These are phyloP conservation scores for Flaveria ramosissima DNA, from an alignment of 129 eudicot genomes.

Conservation along the genomic window DNA sequence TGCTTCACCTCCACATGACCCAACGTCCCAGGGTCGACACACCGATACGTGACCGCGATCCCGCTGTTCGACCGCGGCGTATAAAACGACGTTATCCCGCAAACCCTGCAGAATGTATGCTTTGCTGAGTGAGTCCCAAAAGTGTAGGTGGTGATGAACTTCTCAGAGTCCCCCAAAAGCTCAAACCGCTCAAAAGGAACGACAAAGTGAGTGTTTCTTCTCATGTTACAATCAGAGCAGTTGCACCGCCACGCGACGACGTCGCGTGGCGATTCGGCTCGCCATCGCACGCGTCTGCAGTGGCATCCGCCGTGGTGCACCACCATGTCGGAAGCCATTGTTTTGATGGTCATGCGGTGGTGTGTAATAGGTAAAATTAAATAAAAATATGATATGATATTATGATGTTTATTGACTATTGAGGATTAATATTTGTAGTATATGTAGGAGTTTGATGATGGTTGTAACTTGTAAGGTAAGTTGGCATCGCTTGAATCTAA, in stretches of 20 bases:
- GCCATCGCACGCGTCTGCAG: constrained; percentile 69
- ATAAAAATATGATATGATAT: too few relatives aligned
- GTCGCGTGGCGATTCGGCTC: constrained; percentile 47
- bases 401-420: neutral
- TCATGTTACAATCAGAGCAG: constrained; percentile 72
- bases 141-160: constrained; percentile 70
- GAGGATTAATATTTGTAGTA: neutral
- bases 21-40: constrained; percentile 77
- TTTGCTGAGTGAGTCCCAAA: constrained; percentile 77
- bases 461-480: neutral
- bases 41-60: constrained; percentile 47
- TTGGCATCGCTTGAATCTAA: neutral
- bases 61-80: constrained; percentile 75
- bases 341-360: neutral
- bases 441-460: too few relatives aligned
- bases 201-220: constrained; percentile 42
- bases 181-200: constrained; percentile 27
- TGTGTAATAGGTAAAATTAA: too few relatives aligned
- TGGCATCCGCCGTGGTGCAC: constrained; percentile 83
- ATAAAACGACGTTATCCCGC: constrained; percentile 88
- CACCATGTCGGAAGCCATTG: constrained; percentile 46
- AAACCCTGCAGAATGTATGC: constrained; percentile 75
- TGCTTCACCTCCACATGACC: constrained; percentile 61
- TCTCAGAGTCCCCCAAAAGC: constrained; percentile 43
- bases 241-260: constrained; percentile 75